Base-by-base conservation (phyloP, 2,329 filamentous ascomycete species). In the Trichophyton schoenleinii region DNA sequence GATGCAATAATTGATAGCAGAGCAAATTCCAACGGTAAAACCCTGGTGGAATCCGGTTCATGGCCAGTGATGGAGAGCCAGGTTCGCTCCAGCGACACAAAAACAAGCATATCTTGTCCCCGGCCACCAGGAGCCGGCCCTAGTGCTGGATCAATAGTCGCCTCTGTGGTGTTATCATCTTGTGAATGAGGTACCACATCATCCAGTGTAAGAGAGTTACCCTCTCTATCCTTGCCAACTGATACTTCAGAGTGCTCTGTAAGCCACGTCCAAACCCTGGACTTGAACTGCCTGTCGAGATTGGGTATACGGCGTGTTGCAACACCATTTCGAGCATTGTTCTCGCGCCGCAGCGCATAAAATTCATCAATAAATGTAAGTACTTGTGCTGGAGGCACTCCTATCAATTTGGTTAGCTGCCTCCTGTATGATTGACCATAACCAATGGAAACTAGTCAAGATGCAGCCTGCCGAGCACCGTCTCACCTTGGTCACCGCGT, bases 21-120 rank as follows among this genome's bases (percentile, higher is more conserved):
- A 11, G 74, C 73, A 64, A 85, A 86, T 64, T 86, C 81, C 60
- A 80, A 74, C 0, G 73, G 71, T 1, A 80, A 75, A 3, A 86
- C 73, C 63, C 78, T 80, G 57, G 75, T 77, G 15, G 76, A 72
- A 66, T 87, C 83, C 25, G 80, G 77, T 20, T 77, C 77, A 70
- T 86, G 84, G 1, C 83, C 83, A 11, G 83, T 77, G 58, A 86
- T 72, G 7, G 83, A 81, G 61, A 79, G 75, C 83, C 84, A 87
- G 28, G 80, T 79, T 41, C 81, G 76, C 59, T 82, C 78, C 64
- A 80, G 74, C 5, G 78, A 83, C 6, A 82, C 79, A 67, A 74
- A 79, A 6, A 83, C 70, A 41, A 76, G 75, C 65, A 78, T 63
- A 22, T 44, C 48, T 11, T 42, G n/a, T 38, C 11, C 34, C 34